phyloP scores from a whole-genome alignment of 2,329 filamentous ascomycete species.

The Trichoderma afroharzianum region DNA sequence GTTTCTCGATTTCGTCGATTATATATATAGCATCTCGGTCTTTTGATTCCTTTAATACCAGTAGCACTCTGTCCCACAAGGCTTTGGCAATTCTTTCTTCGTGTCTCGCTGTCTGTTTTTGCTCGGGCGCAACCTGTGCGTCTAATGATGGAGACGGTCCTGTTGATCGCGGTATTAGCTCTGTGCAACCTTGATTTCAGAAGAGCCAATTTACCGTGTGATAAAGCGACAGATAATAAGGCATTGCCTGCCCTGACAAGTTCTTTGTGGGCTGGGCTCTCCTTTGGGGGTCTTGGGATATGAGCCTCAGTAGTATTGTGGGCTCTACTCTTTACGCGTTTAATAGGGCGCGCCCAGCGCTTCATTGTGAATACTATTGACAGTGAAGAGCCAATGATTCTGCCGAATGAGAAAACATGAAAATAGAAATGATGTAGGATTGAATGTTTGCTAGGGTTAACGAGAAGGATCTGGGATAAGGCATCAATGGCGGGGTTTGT shows the following conservation, averaged over 20 bases:
- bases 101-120: neutral
- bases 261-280: neutral
- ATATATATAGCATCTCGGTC: neutral
- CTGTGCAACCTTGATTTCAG: accelerated
- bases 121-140: neutral
- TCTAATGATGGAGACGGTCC: neutral
- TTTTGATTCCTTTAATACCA: neutral
- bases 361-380: neutral
- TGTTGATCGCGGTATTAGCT: neutral
- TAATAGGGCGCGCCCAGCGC: neutral
- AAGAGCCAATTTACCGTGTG: neutral
- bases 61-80: neutral
- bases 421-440: neutral
- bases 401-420: neutral
- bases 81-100: neutral
- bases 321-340: no score
- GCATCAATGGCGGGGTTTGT: neutral
- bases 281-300: neutral
- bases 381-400: neutral
- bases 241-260: neutral
- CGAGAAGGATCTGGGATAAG: neutral
- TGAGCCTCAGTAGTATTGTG: no score
- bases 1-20: neutral
- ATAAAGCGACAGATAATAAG: neutral
- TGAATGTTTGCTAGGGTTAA: neutral